These are phyloP conservation scores for Lasiosphaeria ovina DNA, from an alignment of 495 filamentous ascomycete genomes.

Conservation along the genomic window DNA sequence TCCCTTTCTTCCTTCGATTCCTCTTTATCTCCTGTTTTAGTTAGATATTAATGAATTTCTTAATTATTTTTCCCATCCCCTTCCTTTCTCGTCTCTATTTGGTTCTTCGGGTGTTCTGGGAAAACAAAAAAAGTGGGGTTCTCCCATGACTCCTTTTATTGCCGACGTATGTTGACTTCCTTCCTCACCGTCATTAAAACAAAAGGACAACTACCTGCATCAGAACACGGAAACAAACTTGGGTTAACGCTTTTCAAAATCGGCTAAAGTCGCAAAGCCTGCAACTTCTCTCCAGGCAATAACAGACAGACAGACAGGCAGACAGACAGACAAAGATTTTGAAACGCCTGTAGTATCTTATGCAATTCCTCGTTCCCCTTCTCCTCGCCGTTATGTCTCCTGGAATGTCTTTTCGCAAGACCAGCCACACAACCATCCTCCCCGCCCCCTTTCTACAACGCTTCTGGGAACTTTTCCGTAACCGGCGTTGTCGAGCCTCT, in stretches of 20 bases:
- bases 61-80: background rate
- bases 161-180: too few species aligned
- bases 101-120: background rate
- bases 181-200: too few species aligned
- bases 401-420: background rate
- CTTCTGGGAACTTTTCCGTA: constrained; percentile 36
- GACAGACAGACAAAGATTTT: background rate
- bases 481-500: constrained; percentile 54
- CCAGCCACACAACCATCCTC: background rate
- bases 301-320: too few species aligned
- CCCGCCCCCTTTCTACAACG: constrained; percentile 8
- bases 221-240: too few species aligned
- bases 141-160: too few species aligned
- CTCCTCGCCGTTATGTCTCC: background rate
- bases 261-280: too few species aligned
- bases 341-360: constrained; percentile 10
- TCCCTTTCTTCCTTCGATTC: background rate
- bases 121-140: background rate
- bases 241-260: too few species aligned
- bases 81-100: background rate
- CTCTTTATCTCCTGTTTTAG: background rate
- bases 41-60: background rate
- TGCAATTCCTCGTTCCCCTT: constrained; percentile 10
- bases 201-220: too few species aligned
- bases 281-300: too few species aligned